These are phyloP conservation scores for Aspergillus quadrilineatus DNA, from an alignment of 2,329 filamentous ascomycete genomes.

Conservation along the genomic window DNA sequence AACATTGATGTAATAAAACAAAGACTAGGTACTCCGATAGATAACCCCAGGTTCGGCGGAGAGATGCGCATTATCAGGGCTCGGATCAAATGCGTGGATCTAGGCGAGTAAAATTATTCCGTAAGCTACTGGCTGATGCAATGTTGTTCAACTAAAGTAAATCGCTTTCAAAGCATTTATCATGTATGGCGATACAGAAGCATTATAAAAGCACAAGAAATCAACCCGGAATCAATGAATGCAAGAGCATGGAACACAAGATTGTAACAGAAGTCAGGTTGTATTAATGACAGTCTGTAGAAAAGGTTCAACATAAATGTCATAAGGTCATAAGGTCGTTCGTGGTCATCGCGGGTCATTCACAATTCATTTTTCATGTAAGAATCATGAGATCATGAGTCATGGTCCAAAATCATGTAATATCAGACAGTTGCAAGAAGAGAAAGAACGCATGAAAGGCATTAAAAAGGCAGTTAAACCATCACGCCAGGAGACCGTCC, in stretches of 20 bases:
- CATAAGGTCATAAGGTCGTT: not conserved
- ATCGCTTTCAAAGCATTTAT: not conserved
- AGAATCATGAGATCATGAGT: too few relatives aligned
- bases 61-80: too few relatives aligned
- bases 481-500: constrained; percentile 11
- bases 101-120: too few relatives aligned
- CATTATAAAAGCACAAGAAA: not conserved
- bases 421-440: not conserved
- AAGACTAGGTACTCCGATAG: too few relatives aligned
- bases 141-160: not conserved
- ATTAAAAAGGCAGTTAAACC: not conserved
- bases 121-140: not conserved
- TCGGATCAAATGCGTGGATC: too few relatives aligned
- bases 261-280: not conserved
- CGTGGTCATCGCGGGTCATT: too few relatives aligned
- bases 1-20: too few relatives aligned
- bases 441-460: not conserved
- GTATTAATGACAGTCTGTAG: not conserved
- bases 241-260: not conserved
- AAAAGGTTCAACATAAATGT: not conserved
- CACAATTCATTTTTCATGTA: too few relatives aligned
- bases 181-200: not conserved
- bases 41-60: too few relatives aligned
- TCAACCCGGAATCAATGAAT: not conserved
- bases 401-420: too few relatives aligned